phyloP scores from a whole-genome alignment of 495 filamentous ascomycete genomes.

The Cercophora newfieldiana region DNA sequence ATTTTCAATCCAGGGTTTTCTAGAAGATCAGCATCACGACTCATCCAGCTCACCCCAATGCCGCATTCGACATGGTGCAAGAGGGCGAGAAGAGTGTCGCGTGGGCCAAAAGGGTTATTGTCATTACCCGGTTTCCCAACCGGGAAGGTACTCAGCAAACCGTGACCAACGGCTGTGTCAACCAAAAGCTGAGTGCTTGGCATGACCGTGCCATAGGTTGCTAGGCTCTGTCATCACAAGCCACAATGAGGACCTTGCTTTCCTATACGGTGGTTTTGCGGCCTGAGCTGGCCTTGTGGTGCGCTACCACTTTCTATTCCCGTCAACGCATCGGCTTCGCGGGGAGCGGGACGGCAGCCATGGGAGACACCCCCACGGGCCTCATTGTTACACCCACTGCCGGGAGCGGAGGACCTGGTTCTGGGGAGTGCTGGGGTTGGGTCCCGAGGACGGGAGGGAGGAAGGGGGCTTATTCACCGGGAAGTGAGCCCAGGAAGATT shows the following conservation, averaged over 20 bases:
- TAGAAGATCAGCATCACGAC: background rate
- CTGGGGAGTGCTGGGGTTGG: background rate
- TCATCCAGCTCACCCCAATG: background rate
- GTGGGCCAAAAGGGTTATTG: background rate
- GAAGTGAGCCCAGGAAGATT: background rate
- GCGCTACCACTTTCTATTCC: constrained; percentile 16
- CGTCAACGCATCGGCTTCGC: background rate
- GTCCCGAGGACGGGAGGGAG: background rate
- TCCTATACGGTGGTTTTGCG: background rate
- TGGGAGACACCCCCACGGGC: constrained; percentile 1
- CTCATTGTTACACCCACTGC: background rate
- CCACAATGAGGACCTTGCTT: background rate
- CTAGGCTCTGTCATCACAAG: background rate
- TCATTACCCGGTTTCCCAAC: constrained; percentile 15
- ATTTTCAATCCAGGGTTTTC: background rate
- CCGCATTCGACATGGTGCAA: background rate
- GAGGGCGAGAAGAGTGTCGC: background rate
- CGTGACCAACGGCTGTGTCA: constrained; percentile 2
- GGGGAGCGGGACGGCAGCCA: background rate
- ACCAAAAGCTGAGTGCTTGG: constrained; percentile 4
- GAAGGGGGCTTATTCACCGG: background rate
- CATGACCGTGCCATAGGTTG: background rate
- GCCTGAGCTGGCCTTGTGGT: background rate
- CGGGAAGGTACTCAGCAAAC: constrained; percentile 16
- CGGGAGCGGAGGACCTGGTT: constrained; percentile 1